Percentiles rank a stretch among this genome's conserved stretches.
phyloP scores from a whole-genome alignment of 148 eudicot species.

The Gaultheria prostrata region DNA sequence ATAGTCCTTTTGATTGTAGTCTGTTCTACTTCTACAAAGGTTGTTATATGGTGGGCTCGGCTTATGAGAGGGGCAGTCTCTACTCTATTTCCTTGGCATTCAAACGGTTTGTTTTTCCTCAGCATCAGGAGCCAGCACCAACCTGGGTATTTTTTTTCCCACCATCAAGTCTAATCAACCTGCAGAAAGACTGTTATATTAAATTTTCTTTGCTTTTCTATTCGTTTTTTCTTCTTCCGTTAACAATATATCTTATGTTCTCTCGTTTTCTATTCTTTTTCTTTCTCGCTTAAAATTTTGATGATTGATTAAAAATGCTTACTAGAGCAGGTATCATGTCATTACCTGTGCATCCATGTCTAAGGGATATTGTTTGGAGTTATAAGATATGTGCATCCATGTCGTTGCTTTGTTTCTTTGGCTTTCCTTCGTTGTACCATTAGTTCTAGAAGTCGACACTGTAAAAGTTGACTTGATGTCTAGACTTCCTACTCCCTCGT shows the following conservation, averaged over 20 bases:
- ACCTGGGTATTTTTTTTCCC: constrained; percentile 46
- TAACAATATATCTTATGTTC: background rate
- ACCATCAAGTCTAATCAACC: constrained; percentile 6
- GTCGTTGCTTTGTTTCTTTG: background rate
- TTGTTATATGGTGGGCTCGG: constrained; percentile 98
- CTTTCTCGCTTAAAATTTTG: background rate
- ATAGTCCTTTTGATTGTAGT: background rate
- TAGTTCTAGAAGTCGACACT: too few species aligned
- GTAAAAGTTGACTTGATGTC: too few species aligned
- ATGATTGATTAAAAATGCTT: background rate
- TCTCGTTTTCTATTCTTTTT: background rate
- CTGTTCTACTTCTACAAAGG: constrained; percentile 36
- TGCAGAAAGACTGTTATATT: background rate
- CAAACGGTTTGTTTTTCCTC: constrained; percentile 74
- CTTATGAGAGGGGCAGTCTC: constrained; percentile 99
- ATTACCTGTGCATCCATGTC: constrained; percentile 4
- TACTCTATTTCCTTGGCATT: constrained; percentile 91
- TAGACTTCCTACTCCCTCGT: too few species aligned
- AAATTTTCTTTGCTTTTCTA: background rate
- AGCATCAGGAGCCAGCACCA: constrained; percentile 39
- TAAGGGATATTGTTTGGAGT: background rate
- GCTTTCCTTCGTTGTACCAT: background rate
- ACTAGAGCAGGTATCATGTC: background rate
- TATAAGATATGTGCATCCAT: background rate
- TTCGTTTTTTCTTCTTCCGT: background rate